Base-by-base conservation (phyloP, 352 stramenopile genomes). In the Pythium angustatum region DNA sequence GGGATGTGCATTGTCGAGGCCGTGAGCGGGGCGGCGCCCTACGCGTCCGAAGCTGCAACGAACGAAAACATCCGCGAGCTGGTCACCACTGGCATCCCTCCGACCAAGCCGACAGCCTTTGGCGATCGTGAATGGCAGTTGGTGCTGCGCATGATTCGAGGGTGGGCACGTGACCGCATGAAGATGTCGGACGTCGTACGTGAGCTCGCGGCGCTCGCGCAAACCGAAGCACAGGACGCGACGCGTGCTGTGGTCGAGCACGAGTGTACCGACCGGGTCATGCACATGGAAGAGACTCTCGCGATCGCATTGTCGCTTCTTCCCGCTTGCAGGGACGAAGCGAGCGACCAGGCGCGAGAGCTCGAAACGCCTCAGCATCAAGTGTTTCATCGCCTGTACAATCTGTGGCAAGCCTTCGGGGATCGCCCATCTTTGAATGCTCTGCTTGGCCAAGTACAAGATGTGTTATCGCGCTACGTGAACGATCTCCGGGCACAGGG, bases 1-100 rank as follows among this genome's bases (percentile, higher is more conserved):
- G 58, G 21, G 14, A 58, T 65, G 58, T 65, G 58, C 28, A 52
- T 65, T 12, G 15, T 44, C 47, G 58, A 65, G 27, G 58, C 48
- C 30, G 34, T 65, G 22, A 65, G 30, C 3, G 56, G 56, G 3
- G 43, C 44, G 44, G 7, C 17, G 5, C 33, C 51, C 2, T 58
- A 22, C n/a, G 28, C 22, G 38, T 10, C 21, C 15, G 15, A 49
- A 36, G 19, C 10, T 1, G 7, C 8, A 3, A 36, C 48, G 11
- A 19, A 19, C 7, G 3, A 5, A n/a, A 17, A 43, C n/a, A 19
- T 43, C 14, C 36, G 30, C 41, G 28, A 28, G 3, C 28, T 41
- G 17, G 17, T 59, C 5, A 17, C 27, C 22, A 5, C 19, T 49
- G 36, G 52, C 2, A 2, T n/a, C 17, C 22, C 34, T 19, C 52